A percentile compares a stretch with the other conserved stretches of the same genome.
These are phyloP conservation scores for Primulina tabacum DNA, from an alignment of 257 asterid species.

Conservation along the genomic window DNA sequence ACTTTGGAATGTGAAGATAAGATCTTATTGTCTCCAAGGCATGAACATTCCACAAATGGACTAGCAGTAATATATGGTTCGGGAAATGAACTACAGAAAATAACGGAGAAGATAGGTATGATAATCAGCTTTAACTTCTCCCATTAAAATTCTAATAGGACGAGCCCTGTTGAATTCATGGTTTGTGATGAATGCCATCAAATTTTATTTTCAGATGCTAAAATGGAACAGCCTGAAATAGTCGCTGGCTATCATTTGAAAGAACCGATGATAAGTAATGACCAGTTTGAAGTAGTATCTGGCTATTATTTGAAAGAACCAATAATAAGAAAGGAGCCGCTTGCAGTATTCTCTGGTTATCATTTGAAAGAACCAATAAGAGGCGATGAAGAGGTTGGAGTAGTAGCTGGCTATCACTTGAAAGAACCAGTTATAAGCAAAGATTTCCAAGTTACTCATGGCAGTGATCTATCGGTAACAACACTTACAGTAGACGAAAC, in stretches of 20 bases:
- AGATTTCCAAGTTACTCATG: not conserved
- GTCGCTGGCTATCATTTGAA: not conserved
- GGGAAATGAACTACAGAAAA: constrained; percentile 23
- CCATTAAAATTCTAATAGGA: not conserved
- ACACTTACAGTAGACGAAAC: not conserved
- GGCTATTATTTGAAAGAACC: not conserved
- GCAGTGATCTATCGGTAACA: not conserved
- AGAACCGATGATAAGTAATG: not conserved
- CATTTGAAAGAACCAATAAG: constrained; percentile 1
- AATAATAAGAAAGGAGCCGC: not conserved
- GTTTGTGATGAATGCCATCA: not conserved
- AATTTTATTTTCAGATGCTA: not conserved
- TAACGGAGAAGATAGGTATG: constrained; percentile 34
- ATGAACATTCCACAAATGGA: constrained; percentile 29
- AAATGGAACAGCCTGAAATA: not conserved
- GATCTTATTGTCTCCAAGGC: constrained; percentile 18
- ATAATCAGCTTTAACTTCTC: not conserved
- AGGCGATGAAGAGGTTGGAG: not conserved
- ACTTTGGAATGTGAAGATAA: constrained; percentile 16
- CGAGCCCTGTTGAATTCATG: too few species aligned
- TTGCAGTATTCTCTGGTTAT: not conserved
- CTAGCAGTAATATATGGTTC: constrained; percentile 12
- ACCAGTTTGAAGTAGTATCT: not conserved
- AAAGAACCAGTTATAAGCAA: not conserved
- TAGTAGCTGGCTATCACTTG: not conserved